Evolutionary conservation across 768 basidiomycete genomes (phyloP).

Genomic region (Rhizopogon roseolus): DNA sequence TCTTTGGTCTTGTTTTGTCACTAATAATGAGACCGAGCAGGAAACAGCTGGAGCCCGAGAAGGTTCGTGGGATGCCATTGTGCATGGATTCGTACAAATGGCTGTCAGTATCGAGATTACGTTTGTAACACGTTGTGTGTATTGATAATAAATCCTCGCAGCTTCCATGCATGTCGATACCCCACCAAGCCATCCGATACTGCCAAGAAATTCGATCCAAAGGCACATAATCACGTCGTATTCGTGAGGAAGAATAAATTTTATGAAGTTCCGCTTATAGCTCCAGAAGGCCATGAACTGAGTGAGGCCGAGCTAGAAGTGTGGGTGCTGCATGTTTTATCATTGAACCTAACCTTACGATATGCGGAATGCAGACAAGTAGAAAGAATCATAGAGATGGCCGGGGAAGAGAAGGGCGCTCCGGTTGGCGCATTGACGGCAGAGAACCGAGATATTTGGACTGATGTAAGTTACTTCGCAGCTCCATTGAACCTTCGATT

Average conservation of each 20-base stretch:
- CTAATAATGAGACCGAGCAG: conserved; percentile 27
- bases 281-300: conserved; percentile 61
- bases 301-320: conserved; percentile 80
- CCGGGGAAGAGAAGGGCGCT: conserved; percentile 41
- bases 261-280: conserved; percentile 72
- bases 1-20: conserved; percentile 1
- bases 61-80: conserved; percentile 68
- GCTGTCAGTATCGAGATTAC: conserved; percentile 48
- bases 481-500: background rate
- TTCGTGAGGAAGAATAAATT: conserved; percentile 91
- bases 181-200: conserved; percentile 82
- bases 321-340: conserved; percentile 26
- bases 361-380: conserved; percentile 44
- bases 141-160: conserved; percentile 18
- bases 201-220: conserved; percentile 73
- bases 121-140: background rate
- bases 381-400: conserved; percentile 58
- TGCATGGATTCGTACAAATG: conserved; percentile 96
- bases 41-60: conserved; percentile 83
- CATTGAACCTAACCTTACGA: conserved; percentile 3
- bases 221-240: conserved; percentile 79
- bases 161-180: conserved; percentile 91
- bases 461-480: conserved; percentile 61
- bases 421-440: conserved; percentile 82
- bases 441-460: conserved; percentile 89